A percentile compares a stretch with the other conserved stretches of the same genome.
Conservation (phyloP, 345 rosid genomes). For the Geranium brycei region DNA sequence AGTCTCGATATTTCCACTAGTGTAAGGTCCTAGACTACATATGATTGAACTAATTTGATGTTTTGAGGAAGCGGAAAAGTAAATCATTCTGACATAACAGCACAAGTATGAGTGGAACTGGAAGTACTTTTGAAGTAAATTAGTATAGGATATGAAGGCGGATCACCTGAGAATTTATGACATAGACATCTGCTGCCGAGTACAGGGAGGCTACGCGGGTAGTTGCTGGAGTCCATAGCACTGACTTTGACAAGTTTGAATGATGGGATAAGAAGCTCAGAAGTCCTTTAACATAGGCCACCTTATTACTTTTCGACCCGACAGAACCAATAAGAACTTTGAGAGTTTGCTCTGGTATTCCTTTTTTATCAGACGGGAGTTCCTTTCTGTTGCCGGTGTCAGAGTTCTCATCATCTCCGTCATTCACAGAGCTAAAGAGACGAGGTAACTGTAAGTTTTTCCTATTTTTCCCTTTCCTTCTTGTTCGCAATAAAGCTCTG, state of each 20-base stretch:
- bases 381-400: constrained; percentile 13
- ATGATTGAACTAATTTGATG: no score
- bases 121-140: no score
- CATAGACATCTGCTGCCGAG: constrained; percentile 91
- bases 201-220: constrained; percentile 80
- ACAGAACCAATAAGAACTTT: constrained; percentile 92
- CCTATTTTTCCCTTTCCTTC: constrained; percentile 12
- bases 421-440: constrained; percentile 8
- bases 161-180: constrained; percentile 81
- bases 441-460: constrained; percentile 10
- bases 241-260: constrained; percentile 49
- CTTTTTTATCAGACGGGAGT: constrained; percentile 17
- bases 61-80: no score
- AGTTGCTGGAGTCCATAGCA: constrained; percentile 74
- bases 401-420: no score
- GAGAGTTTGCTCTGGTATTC: constrained; percentile 27
- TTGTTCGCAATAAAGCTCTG: constrained; percentile 43
- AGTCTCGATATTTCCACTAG: no score
- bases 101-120: no score
- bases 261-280: constrained; percentile 45
- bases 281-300: constrained; percentile 63
- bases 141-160: constrained; percentile 5
- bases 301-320: constrained; percentile 94
- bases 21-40: no score
- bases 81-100: no score